These are phyloP conservation scores for Calocybe gangraenosa DNA, from an alignment of 768 basidiomycete genomes.

Conservation along the genomic window DNA sequence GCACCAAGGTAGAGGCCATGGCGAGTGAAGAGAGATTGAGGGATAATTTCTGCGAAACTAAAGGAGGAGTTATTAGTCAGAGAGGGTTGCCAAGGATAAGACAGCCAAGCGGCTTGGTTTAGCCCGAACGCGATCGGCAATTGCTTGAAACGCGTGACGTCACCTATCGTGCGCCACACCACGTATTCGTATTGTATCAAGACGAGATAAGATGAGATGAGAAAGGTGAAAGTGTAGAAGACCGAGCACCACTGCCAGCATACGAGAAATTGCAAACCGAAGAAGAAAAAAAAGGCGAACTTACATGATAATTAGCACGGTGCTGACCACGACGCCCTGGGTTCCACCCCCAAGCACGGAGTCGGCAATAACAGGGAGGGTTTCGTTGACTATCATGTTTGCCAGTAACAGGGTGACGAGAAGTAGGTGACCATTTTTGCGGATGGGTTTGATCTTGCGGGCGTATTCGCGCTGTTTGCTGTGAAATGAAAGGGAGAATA, in stretches of 20 bases:
- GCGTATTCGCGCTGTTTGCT: conserved; percentile 81
- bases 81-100: conserved; percentile 4
- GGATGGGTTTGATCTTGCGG: conserved; percentile 81
- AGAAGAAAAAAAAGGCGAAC: too few relatives aligned
- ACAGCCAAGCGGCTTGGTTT: not conserved
- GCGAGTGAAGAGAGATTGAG: conserved; percentile 88
- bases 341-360: conserved; percentile 76
- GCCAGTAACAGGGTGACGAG: conserved; percentile 80
- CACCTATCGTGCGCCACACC: conserved; percentile 1
- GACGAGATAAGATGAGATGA: not conserved
- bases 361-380: conserved; percentile 80
- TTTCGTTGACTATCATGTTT: conserved; percentile 92
- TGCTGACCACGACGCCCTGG: conserved; percentile 75
- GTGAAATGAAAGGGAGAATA: conserved; percentile 10
- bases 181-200: not conserved
- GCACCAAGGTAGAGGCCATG: conserved; percentile 88
- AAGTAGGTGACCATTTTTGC: conserved; percentile 77
- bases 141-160: conserved; percentile 14
- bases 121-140: not conserved
- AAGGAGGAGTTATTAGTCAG: not conserved
- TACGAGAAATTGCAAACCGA: not conserved
- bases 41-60: conserved; percentile 90
- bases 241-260: not conserved
- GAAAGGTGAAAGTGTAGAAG: not conserved
- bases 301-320: conserved; percentile 84